Percentiles rank a stretch among this genome's conserved stretches.
phyloP scores from a whole-genome alignment of 352 stramenopile genomes.

The Pythium biforme region DNA sequence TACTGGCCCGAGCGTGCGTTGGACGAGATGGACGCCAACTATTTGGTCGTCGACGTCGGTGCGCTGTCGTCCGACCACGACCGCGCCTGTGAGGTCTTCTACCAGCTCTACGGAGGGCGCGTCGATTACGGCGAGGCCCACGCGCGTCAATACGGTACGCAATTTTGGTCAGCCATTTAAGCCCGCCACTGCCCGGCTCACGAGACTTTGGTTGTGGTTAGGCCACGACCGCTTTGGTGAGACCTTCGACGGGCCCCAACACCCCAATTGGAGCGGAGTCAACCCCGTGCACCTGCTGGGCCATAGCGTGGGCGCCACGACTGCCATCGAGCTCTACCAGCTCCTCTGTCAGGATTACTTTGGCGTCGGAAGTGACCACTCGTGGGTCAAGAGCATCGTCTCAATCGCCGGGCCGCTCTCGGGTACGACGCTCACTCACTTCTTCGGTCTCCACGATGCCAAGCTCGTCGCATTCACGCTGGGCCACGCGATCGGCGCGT shows the following conservation, averaged over 20 bases:
- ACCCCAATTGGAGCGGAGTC: slow-evolving; percentile 42
- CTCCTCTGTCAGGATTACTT: slow-evolving; percentile 61
- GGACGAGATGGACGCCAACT: slow-evolving; percentile 45
- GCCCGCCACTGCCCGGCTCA: background rate
- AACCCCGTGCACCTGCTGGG: slow-evolving; percentile 62
- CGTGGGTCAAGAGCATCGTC: slow-evolving; percentile 60
- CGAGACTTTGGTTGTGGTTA: slow-evolving; percentile 8
- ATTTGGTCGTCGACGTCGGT: slow-evolving; percentile 59
- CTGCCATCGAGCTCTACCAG: slow-evolving; percentile 74
- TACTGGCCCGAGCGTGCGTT: slow-evolving; percentile 61
- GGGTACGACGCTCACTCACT: slow-evolving; percentile 26
- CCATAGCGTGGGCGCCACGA: slow-evolving; percentile 66
- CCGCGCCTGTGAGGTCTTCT: slow-evolving; percentile 63
- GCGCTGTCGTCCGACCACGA: slow-evolving; percentile 65
- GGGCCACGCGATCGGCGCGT: slow-evolving; percentile 17
- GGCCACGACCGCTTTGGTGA: slow-evolving; percentile 47
- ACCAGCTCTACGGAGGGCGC: slow-evolving; percentile 48
- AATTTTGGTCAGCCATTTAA: background rate
- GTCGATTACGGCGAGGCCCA: slow-evolving; percentile 67
- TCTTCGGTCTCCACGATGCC: slow-evolving; percentile 18
- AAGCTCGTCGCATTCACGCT: slow-evolving; percentile 6
- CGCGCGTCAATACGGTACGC: slow-evolving; percentile 17
- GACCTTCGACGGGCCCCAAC: slow-evolving; percentile 30
- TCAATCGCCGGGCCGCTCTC: slow-evolving; percentile 40
- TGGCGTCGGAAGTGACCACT: slow-evolving; percentile 43